Evolutionary conservation across 306 rosid genomes (phyloP).

Genomic region (Pyrus betulifolia): DNA sequence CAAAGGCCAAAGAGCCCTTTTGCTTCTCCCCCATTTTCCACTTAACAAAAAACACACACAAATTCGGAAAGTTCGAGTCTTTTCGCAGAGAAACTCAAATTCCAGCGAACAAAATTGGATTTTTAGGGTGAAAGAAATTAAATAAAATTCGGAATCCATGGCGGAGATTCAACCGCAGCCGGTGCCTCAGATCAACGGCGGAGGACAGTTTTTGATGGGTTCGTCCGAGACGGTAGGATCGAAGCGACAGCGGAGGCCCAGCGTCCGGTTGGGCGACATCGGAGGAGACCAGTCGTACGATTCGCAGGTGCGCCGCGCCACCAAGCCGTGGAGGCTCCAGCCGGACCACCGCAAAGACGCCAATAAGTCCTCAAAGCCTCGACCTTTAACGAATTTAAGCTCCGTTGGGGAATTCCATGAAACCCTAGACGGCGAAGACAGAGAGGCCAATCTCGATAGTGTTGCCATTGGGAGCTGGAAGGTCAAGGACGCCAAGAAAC

Average conservation of each 20-base stretch:
- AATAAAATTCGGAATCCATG: slow-evolving; percentile 27
- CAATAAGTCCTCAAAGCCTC: slow-evolving; percentile 72
- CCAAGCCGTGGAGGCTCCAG: slow-evolving; percentile 59
- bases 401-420: slow-evolving; percentile 38
- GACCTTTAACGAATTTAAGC: slow-evolving; percentile 68
- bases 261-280: slow-evolving; percentile 90
- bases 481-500: slow-evolving; percentile 66
- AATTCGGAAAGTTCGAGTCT: not conserved
- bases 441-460: slow-evolving; percentile 59
- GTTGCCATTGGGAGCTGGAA: slow-evolving; percentile 90
- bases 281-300: slow-evolving; percentile 87
- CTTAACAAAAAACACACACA: not conserved
- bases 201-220: slow-evolving; percentile 23
- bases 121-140: not conserved
- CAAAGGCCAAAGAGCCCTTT: not conserved
- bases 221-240: slow-evolving; percentile 57
- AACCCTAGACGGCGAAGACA: slow-evolving; percentile 53
- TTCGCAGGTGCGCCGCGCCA: slow-evolving; percentile 52
- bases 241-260: slow-evolving; percentile 86
- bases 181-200: slow-evolving; percentile 50
- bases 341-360: slow-evolving; percentile 35
- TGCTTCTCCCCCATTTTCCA: not conserved
- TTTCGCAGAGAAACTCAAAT: not conserved
- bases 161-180: slow-evolving; percentile 63
- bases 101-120: not conserved